phyloP scores from a whole-genome alignment of 129 eudicot species.

The Artemisia tridentata region DNA sequence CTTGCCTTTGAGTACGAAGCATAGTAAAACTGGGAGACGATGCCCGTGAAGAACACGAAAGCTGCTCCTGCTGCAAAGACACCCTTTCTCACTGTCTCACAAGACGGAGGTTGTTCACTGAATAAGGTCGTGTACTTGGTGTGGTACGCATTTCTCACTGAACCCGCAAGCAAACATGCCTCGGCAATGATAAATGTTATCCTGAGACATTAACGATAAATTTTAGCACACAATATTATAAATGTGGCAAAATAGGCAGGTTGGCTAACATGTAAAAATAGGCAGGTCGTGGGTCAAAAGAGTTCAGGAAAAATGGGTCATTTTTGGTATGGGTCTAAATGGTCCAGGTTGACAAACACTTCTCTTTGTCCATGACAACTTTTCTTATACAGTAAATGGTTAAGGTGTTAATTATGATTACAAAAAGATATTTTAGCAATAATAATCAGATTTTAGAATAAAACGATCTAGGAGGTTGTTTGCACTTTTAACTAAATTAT shows the following conservation, averaged over 20 bases:
- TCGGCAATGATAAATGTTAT: conserved; percentile 72
- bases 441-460: background rate
- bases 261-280: background rate
- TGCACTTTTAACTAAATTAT: background rate
- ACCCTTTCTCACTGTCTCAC: conserved; percentile 86
- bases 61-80: conserved; percentile 96
- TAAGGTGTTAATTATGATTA: background rate
- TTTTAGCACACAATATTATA: background rate
- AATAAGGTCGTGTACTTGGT: conserved; percentile 61
- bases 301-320: background rate
- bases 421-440: background rate
- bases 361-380: background rate
- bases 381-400: background rate
- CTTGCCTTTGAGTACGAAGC: conserved; percentile 58
- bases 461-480: background rate
- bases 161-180: conserved; percentile 85
- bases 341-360: background rate
- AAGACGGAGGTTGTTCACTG: conserved; percentile 54
- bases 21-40: conserved; percentile 71
- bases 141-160: conserved; percentile 88
- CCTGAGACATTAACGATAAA: conserved; percentile 39
- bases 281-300: background rate
- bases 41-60: conserved; percentile 59
- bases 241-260: background rate
- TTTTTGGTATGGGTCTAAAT: background rate